phyloP scores from a whole-genome alignment of 495 filamentous ascomycete genomes.

The Aspergillus sparsus region DNA sequence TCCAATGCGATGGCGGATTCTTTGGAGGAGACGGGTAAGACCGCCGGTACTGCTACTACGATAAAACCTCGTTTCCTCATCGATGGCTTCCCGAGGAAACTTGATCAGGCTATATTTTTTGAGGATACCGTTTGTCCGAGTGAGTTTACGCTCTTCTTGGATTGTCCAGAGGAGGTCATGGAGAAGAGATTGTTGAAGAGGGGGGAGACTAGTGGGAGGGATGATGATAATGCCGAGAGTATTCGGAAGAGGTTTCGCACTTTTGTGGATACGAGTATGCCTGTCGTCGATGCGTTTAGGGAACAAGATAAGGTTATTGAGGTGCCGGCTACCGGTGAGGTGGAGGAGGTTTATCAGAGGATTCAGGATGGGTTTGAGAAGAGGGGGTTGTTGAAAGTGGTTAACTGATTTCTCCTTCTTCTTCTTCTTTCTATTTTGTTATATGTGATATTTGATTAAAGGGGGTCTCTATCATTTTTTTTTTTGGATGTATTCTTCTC shows the following conservation, averaged over 20 bases:
- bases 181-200: slow-evolving; percentile 77
- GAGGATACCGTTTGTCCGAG: slow-evolving; percentile 84
- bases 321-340: slow-evolving; percentile 64
- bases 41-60: slow-evolving; percentile 22
- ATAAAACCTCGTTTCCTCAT: slow-evolving; percentile 71
- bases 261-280: slow-evolving; percentile 95
- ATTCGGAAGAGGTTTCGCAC: slow-evolving; percentile 94
- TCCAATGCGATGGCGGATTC: slow-evolving; percentile 85
- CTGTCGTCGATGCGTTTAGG: slow-evolving; percentile 85
- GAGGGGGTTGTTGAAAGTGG: slow-evolving; percentile 41
- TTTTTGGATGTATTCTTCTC: not conserved
- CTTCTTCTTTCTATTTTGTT: not conserved
- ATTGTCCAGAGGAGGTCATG: slow-evolving; percentile 89
- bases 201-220: slow-evolving; percentile 85
- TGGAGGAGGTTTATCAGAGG: slow-evolving; percentile 73
- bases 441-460: not conserved
- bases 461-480: not conserved
- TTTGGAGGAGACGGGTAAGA: slow-evolving; percentile 34
- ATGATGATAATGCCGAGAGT: slow-evolving; percentile 92
- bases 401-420: slow-evolving; percentile 17
- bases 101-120: slow-evolving; percentile 94
- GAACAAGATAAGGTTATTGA: slow-evolving; percentile 74
- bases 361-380: slow-evolving; percentile 58
- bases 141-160: slow-evolving; percentile 83
- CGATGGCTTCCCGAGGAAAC: slow-evolving; percentile 93